These are phyloP conservation scores for Ogataea nakhonphanomensis DNA, from an alignment of 805 yeast genomes.

Conservation along the genomic window DNA sequence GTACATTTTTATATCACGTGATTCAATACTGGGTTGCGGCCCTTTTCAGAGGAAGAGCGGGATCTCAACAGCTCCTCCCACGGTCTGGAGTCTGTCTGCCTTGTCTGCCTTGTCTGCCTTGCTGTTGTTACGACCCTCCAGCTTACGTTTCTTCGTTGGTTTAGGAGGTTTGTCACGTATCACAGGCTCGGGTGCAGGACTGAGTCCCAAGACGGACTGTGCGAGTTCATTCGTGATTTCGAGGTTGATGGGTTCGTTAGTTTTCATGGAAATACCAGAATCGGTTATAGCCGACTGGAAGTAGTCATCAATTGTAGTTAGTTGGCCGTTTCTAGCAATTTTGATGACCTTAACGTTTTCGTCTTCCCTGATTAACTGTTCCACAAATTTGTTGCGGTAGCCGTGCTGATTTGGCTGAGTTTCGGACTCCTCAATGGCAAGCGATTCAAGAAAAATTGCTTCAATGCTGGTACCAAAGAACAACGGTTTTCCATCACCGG, in stretches of 20 bases:
- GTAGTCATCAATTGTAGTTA: slow-evolving; percentile 31
- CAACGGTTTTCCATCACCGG: slow-evolving; percentile 15
- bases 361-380: slow-evolving; percentile 33
- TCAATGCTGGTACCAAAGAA: slow-evolving; percentile 32
- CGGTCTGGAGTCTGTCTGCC: slow-evolving; percentile 31
- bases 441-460: slow-evolving; percentile 29
- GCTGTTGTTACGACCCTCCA: slow-evolving; percentile 3
- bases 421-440: slow-evolving; percentile 21
- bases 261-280: slow-evolving; percentile 1
- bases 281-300: slow-evolving; percentile 7
- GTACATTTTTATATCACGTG: slow-evolving; percentile 14
- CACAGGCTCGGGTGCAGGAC: slow-evolving; percentile 7
- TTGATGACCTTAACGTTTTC: slow-evolving; percentile 29
- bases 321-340: slow-evolving; percentile 27
- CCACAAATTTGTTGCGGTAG: slow-evolving; percentile 27
- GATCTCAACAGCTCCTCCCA: slow-evolving; percentile 44
- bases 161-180: background rate
- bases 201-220: slow-evolving; percentile 25
- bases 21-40: slow-evolving; percentile 5
- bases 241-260: slow-evolving; percentile 10
- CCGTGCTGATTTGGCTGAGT: slow-evolving; percentile 16
- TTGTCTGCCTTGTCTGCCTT: slow-evolving; percentile 20
- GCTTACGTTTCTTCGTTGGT: slow-evolving; percentile 7
- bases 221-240: slow-evolving; percentile 28
- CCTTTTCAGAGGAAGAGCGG: slow-evolving; percentile 38